Evolutionary conservation across 495 filamentous ascomycete genomes (phyloP).

Genomic region (Neurospora intermedia): DNA sequence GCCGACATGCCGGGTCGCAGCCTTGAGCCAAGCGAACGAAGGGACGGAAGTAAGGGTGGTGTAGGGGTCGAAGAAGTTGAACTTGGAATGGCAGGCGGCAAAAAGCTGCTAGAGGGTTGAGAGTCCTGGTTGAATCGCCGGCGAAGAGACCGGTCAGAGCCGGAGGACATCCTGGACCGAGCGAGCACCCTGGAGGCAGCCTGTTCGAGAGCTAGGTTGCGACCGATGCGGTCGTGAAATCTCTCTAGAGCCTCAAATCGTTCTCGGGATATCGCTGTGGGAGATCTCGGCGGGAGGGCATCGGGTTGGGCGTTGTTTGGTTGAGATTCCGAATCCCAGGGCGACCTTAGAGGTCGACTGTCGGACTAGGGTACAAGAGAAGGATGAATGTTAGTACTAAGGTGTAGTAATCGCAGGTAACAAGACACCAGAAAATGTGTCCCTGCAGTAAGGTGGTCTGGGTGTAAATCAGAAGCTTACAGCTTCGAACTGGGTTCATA

Average conservation of each 20-base stretch:
- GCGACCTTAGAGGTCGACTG: background rate
- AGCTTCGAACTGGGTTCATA: background rate
- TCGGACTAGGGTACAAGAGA: background rate
- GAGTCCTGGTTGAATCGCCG: constrained; percentile 28
- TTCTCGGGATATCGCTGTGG: background rate
- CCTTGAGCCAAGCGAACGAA: constrained; percentile 27
- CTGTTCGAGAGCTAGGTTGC: constrained; percentile 2
- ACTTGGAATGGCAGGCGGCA: constrained; percentile 7
- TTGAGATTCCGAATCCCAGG: background rate
- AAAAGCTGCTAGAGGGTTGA: constrained; percentile 18
- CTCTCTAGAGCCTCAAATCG: constrained; percentile 27
- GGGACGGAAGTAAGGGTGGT: constrained; percentile 27
- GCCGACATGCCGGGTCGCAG: constrained; percentile 18
- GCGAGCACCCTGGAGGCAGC: background rate
- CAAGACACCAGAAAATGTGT: background rate
- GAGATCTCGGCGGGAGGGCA: background rate
- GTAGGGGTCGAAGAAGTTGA: constrained; percentile 6
- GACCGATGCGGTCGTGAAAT: constrained; percentile 22
- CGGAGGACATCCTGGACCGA: constrained; percentile 28
- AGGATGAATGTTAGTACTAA: background rate
- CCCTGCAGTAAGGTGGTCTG: background rate
- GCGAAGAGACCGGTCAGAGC: constrained; percentile 22
- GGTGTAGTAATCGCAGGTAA: background rate
- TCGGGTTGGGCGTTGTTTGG: background rate
- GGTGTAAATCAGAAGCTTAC: background rate